Percentiles rank a stretch among this genome's conserved stretches.
phyloP scores from a whole-genome alignment of 371 early-diverging fungal genomes.

The Mucor racemosus region DNA sequence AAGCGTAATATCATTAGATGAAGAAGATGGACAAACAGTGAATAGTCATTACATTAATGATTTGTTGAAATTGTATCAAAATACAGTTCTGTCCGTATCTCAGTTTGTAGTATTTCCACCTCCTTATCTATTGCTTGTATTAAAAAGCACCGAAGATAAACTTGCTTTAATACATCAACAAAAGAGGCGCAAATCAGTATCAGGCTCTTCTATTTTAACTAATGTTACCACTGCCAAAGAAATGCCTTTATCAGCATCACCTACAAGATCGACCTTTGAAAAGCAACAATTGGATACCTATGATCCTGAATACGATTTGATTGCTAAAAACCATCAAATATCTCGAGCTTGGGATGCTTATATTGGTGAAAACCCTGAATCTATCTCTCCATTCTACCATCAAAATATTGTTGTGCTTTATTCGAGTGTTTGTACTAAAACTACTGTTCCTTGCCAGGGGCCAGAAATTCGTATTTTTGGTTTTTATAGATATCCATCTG shows the following conservation, averaged over 20 bases:
- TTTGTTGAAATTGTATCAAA: slow-evolving; percentile 58
- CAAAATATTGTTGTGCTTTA: slow-evolving; percentile 80
- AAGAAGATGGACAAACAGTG: slow-evolving; percentile 20
- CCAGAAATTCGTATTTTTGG: slow-evolving; percentile 83
- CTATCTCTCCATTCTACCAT: slow-evolving; percentile 72
- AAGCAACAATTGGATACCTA: slow-evolving; percentile 14
- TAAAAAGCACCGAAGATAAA: slow-evolving; percentile 69
- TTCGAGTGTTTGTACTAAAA: slow-evolving; percentile 69
- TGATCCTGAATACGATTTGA: slow-evolving; percentile 47
- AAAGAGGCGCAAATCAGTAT: slow-evolving; percentile 25
- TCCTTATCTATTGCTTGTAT: slow-evolving; percentile 77
- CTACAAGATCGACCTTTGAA: slow-evolving; percentile 36
- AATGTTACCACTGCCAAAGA: slow-evolving; percentile 8
- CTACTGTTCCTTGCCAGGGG: slow-evolving; percentile 75
- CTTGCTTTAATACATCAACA: slow-evolving; percentile 27
- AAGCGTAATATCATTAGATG: neutral
- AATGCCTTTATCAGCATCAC: slow-evolving; percentile 23
- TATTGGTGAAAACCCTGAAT: slow-evolving; percentile 61
- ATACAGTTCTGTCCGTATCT: slow-evolving; percentile 82
- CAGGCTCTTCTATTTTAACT: slow-evolving; percentile 15
- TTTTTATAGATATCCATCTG: slow-evolving; percentile 79
- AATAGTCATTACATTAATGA: slow-evolving; percentile 25
- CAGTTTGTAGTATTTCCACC: slow-evolving; percentile 84
- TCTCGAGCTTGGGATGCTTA: slow-evolving; percentile 62
- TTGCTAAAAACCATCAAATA: slow-evolving; percentile 54